A percentile compares a stretch with the other conserved stretches of the same genome.
phyloP scores from a whole-genome alignment of 2,329 filamentous ascomycete genomes.

The Phialocephala sp. region DNA sequence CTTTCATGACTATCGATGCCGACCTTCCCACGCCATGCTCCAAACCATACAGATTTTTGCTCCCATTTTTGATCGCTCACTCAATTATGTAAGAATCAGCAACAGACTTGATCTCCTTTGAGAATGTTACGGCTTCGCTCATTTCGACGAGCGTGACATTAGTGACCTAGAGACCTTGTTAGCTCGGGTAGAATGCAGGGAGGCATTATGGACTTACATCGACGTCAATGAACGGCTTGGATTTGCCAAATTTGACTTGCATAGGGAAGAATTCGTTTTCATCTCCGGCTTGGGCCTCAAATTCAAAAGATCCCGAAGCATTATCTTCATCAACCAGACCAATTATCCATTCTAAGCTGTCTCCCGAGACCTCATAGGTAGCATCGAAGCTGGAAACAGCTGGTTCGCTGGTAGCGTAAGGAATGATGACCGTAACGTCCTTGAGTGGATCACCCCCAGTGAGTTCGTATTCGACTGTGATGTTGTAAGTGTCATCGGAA shows the following conservation, averaged over 20 bases:
- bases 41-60: constrained; percentile 33
- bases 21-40: constrained; percentile 36
- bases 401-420: constrained; percentile 84
- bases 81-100: constrained; percentile 80
- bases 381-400: constrained; percentile 92
- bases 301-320: constrained; percentile 87
- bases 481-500: constrained; percentile 77
- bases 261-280: constrained; percentile 99
- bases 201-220: constrained; percentile 71
- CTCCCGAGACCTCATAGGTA: constrained; percentile 90
- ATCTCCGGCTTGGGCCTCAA: constrained; percentile 85
- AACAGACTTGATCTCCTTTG: constrained; percentile 78
- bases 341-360: constrained; percentile 92
- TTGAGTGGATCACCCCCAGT: constrained; percentile 78
- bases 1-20: constrained; percentile 3
- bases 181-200: constrained; percentile 5
- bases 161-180: constrained; percentile 57
- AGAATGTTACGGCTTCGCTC: constrained; percentile 80
- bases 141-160: constrained; percentile 75
- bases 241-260: constrained; percentile 87
- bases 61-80: constrained; percentile 49
- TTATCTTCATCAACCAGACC: constrained; percentile 85
- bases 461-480: constrained; percentile 96
- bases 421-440: constrained; percentile 87
- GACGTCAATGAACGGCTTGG: constrained; percentile 85